A percentile compares a stretch with the other conserved stretches of the same genome.
Conservation (phyloP, 805 yeast genomes). For the Blastobotrys americana region DNA sequence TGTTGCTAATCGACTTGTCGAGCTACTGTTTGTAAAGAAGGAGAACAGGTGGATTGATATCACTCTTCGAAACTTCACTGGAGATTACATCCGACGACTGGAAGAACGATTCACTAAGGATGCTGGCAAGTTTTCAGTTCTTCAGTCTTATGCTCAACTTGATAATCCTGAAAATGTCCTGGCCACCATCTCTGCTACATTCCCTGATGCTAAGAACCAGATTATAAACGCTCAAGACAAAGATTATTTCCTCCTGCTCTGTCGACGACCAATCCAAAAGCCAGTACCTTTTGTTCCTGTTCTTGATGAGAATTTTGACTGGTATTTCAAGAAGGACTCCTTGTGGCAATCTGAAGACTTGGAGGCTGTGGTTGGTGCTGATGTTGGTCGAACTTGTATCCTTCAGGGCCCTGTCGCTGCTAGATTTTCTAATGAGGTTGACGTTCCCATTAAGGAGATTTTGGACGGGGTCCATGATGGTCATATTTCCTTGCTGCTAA, state of each 20-base stretch:
- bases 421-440: conserved; percentile 73
- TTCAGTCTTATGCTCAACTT: conserved; percentile 67
- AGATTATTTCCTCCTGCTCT: conserved; percentile 80
- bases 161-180: conserved; percentile 57
- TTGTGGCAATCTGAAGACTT: conserved; percentile 98
- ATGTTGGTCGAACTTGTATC: conserved; percentile 98
- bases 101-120: conserved; percentile 86
- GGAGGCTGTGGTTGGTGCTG: conserved; percentile 92
- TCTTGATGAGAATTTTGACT: conserved; percentile 87
- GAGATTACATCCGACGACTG: conserved; percentile 81
- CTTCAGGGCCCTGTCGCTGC: conserved; percentile 99
- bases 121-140: conserved; percentile 44
- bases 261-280: conserved; percentile 80
- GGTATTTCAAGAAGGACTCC: conserved; percentile 96
- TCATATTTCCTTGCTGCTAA: conserved; percentile 62
- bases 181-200: conserved; percentile 54
- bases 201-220: conserved; percentile 71
- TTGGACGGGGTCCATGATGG: conserved; percentile 86
- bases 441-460: conserved; percentile 89
- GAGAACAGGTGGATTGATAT: conserved; percentile 82
- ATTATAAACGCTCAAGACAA: conserved; percentile 91
- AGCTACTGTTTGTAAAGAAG: conserved; percentile 75
- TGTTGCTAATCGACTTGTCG: conserved; percentile 80
- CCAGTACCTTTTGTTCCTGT: conserved; percentile 98
- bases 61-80: conserved; percentile 78